phyloP scores from a whole-genome alignment of 1,139 yeast genomes.

The Geotrichum phurueaensis region DNA sequence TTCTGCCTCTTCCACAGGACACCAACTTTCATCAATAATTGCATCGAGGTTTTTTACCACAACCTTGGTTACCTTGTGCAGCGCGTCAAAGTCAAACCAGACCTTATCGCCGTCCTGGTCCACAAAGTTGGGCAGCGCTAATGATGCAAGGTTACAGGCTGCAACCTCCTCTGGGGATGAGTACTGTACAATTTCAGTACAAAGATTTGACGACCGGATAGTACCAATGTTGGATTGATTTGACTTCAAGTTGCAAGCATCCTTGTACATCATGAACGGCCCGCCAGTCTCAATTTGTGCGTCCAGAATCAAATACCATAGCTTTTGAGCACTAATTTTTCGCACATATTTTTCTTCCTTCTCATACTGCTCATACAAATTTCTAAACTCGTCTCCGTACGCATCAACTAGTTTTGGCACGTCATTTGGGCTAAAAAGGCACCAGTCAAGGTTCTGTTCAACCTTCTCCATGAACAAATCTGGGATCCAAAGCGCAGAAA shows the following conservation, averaged over 20 bases:
- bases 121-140: conserved; percentile 63
- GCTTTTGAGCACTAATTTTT: conserved; percentile 63
- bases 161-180: conserved; percentile 74
- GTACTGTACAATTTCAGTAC: conserved; percentile 78
- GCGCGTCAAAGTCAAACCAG: conserved; percentile 52
- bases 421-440: conserved; percentile 69
- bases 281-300: conserved; percentile 82
- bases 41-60: conserved; percentile 58
- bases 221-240: conserved; percentile 76
- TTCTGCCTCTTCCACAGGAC: conserved; percentile 59
- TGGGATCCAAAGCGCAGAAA: conserved; percentile 79
- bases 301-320: conserved; percentile 71
- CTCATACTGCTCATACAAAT: conserved; percentile 58
- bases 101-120: conserved; percentile 36
- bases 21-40: conserved; percentile 61
- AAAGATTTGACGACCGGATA: conserved; percentile 72
- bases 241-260: conserved; percentile 67
- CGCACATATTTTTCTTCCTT: conserved; percentile 52
- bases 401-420: conserved; percentile 69
- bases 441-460: conserved; percentile 63
- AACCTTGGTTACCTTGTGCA: conserved; percentile 59
- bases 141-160: conserved; percentile 75
- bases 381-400: conserved; percentile 64
- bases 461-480: conserved; percentile 79
- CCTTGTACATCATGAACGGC: conserved; percentile 77